A percentile compares a stretch with the other conserved stretches of the same genome.
Evolutionary conservation across 176 grass and related monocot species (phyloP).

Genomic region (Carex kokanica): DNA sequence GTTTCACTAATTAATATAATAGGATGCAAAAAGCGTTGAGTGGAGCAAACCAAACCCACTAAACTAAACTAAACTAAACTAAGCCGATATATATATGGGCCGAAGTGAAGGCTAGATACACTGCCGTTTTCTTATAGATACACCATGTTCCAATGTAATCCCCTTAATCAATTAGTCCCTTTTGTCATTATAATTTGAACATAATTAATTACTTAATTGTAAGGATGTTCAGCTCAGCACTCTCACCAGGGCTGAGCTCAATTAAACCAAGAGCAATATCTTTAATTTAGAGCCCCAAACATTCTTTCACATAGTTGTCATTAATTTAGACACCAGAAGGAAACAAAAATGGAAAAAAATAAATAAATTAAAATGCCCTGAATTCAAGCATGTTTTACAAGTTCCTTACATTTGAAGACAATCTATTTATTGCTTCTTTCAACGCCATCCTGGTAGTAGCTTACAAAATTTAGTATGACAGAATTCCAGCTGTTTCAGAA

Average conservation of each 20-base stretch:
- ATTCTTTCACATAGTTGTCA: background rate
- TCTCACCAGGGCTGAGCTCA: background rate
- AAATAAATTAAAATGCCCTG: background rate
- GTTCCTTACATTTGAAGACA: background rate
- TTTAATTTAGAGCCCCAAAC: background rate
- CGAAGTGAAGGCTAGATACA: no score
- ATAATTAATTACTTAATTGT: background rate
- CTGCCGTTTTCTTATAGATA: no score
- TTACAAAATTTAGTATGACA: background rate
- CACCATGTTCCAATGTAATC: no score
- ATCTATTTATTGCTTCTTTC: background rate
- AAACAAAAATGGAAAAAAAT: background rate
- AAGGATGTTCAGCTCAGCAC: background rate
- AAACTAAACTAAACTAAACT: no score
- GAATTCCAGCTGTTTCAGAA: background rate
- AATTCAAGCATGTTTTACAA: background rate
- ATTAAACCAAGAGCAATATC: background rate
- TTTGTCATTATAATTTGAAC: no score
- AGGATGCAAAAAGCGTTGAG: background rate
- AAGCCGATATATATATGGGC: no score
- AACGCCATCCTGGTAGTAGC: background rate
- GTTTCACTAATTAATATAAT: background rate
- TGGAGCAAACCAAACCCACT: no score
- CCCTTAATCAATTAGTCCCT: no score
- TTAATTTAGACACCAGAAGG: background rate